Evolutionary conservation across 2,329 filamentous ascomycete species (phyloP).

Genomic region (Aureobasidium mangrovei): DNA sequence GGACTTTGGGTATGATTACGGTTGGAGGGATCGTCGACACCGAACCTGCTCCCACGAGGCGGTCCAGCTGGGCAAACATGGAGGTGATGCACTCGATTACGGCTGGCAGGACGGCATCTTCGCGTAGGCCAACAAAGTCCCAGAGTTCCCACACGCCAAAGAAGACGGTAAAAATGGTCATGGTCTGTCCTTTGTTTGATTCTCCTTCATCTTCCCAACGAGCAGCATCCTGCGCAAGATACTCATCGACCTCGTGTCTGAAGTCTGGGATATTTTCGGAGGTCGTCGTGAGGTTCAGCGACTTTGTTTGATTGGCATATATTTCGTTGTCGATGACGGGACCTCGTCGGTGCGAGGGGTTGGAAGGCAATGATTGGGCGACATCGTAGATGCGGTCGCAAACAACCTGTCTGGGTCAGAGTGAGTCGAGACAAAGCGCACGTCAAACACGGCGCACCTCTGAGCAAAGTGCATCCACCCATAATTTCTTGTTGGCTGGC

Average conservation of each 20-base stretch:
- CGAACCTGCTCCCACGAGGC: conserved; percentile 6
- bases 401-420: conserved; percentile 9
- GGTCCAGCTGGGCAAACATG: conserved; percentile 12
- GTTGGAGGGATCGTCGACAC: neutral
- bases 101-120: neutral
- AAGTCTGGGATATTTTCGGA: conserved; percentile 1
- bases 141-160: conserved; percentile 13
- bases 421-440: neutral
- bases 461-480: conserved; percentile 11
- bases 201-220: neutral
- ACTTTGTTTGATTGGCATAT: neutral
- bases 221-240: conserved; percentile 6
- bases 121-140: conserved; percentile 3
- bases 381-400: conserved; percentile 12
- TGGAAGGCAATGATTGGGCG: conserved; percentile 2
- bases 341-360: neutral
- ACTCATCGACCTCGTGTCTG: conserved; percentile 8
- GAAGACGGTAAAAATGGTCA: conserved; percentile 7
- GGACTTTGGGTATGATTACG: conserved; percentile 12
- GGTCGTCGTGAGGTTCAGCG: neutral
- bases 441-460: conserved; percentile 5
- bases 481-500: neutral
- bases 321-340: conserved; percentile 10
- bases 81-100: neutral
- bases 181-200: neutral